These are phyloP conservation scores for Rhipidocladum racemiflorum DNA, from an alignment of 176 grass and related monocot species.

Conservation along the genomic window DNA sequence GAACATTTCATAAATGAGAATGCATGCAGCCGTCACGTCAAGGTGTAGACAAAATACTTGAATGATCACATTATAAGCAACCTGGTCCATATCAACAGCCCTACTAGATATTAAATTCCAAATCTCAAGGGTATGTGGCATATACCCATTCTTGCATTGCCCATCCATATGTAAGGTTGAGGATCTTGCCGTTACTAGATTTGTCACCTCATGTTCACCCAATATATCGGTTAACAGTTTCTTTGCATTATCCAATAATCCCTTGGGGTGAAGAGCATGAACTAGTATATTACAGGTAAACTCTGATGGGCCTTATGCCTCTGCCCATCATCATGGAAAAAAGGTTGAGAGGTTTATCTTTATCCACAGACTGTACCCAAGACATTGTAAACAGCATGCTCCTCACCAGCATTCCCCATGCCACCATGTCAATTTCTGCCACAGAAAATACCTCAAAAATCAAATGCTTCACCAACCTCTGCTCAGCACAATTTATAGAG, in stretches of 20 bases:
- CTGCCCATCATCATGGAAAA: conserved; percentile 43
- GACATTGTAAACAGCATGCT: conserved; percentile 54
- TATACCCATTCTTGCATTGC: not conserved
- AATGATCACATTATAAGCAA: not conserved
- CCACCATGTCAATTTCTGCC: not conserved
- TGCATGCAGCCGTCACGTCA: not conserved
- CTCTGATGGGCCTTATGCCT: conserved; percentile 35
- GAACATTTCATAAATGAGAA: not conserved
- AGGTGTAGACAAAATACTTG: not conserved
- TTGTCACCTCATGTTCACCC: not conserved
- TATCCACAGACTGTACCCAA: conserved; percentile 45
- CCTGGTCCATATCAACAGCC: not conserved
- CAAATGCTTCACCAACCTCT: not conserved
- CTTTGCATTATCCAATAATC: not conserved
- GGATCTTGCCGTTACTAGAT: not conserved
- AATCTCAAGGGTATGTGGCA: not conserved
- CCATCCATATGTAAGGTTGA: not conserved
- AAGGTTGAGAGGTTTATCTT: conserved; percentile 42
- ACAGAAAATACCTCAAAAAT: conserved; percentile 5
- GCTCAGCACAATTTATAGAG: not conserved
- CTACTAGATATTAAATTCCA: not conserved
- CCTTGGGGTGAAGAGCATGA: conserved; percentile 38
- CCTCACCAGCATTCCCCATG: conserved; percentile 16
- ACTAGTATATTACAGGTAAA: conserved; percentile 48
- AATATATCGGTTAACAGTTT: not conserved